These are phyloP conservation scores for Saccharomycopsis synnaedendra DNA, from an alignment of 805 yeast genomes.

Conservation along the genomic window DNA sequence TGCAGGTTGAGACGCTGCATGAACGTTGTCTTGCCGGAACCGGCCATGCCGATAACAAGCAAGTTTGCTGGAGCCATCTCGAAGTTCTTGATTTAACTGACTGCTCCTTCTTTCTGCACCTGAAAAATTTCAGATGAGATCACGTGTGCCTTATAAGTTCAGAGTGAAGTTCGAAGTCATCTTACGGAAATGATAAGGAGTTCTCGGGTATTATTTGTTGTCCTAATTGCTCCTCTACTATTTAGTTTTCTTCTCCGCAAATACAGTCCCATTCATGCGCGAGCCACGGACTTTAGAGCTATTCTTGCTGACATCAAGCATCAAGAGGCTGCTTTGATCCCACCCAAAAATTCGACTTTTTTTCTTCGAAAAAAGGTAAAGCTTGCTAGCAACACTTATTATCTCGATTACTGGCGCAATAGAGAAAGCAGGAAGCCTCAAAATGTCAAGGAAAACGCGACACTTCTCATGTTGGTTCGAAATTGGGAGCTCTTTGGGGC, in stretches of 20 bases:
- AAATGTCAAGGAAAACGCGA: constrained; percentile 66
- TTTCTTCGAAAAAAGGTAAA: background rate
- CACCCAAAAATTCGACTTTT: too few relatives aligned
- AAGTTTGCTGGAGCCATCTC: constrained; percentile 24
- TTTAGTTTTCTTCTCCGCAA: too few relatives aligned
- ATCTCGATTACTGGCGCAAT: background rate
- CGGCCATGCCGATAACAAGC: constrained; percentile 36
- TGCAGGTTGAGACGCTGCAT: constrained; percentile 92
- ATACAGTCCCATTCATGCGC: too few relatives aligned
- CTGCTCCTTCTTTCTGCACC: background rate
- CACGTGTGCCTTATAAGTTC: too few relatives aligned
- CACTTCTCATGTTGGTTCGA: constrained; percentile 77
- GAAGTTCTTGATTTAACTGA: too few relatives aligned
- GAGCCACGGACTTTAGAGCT: too few relatives aligned
- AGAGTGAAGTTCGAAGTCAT: too few relatives aligned
- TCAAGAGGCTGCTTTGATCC: too few relatives aligned
- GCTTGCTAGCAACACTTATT: constrained; percentile 9
- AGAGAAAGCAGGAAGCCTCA: background rate
- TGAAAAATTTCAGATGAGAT: background rate
- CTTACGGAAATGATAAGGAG: too few relatives aligned
- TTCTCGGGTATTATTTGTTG: too few relatives aligned
- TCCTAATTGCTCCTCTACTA: too few relatives aligned
- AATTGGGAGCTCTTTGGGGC: constrained; percentile 73
- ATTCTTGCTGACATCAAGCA: too few relatives aligned
- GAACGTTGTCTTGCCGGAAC: constrained; percentile 94